phyloP scores from a whole-genome alignment of 805 yeast genomes.

The Starmerella vaccinii region DNA sequence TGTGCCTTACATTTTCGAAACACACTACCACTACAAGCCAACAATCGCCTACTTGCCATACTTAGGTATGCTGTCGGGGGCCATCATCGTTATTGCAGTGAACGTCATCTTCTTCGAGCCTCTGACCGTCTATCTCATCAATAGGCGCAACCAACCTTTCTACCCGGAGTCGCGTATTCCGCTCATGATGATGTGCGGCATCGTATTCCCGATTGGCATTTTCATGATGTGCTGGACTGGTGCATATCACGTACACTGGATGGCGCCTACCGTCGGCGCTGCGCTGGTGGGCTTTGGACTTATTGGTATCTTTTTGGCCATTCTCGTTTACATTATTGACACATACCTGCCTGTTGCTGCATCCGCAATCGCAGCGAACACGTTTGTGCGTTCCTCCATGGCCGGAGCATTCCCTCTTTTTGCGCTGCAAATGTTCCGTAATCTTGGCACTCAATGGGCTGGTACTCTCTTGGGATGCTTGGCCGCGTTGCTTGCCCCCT shows the following conservation, averaged over 20 bases:
- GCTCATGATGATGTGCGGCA: conserved; percentile 62
- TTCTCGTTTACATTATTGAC: conserved; percentile 52
- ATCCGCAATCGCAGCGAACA: conserved; percentile 55
- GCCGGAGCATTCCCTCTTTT: conserved; percentile 57
- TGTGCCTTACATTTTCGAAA: conserved; percentile 58
- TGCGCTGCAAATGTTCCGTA: conserved; percentile 42
- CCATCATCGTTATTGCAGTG: conserved; percentile 44
- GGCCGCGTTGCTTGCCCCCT: conserved; percentile 43
- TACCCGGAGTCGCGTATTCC: conserved; percentile 74
- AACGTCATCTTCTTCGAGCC: conserved; percentile 47
- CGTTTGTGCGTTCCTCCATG: conserved; percentile 47
- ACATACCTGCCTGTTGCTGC: conserved; percentile 50
- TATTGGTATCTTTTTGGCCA: conserved; percentile 48
- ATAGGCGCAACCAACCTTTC: conserved; percentile 45
- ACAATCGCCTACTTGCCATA: conserved; percentile 74
- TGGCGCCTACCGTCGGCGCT: conserved; percentile 51
- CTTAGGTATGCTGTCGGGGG: conserved; percentile 61
- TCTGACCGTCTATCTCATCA: conserved; percentile 40
- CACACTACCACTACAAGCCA: conserved; percentile 46
- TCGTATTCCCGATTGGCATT: conserved; percentile 65
- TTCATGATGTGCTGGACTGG: conserved; percentile 89
- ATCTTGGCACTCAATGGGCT: conserved; percentile 47
- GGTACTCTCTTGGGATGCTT: conserved; percentile 43
- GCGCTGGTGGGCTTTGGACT: conserved; percentile 44
- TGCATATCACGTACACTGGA: conserved; percentile 57